Evolutionary conservation across 768 basidiomycete genomes (phyloP).

Genomic region (Phlebiopsis flavidoalba): DNA sequence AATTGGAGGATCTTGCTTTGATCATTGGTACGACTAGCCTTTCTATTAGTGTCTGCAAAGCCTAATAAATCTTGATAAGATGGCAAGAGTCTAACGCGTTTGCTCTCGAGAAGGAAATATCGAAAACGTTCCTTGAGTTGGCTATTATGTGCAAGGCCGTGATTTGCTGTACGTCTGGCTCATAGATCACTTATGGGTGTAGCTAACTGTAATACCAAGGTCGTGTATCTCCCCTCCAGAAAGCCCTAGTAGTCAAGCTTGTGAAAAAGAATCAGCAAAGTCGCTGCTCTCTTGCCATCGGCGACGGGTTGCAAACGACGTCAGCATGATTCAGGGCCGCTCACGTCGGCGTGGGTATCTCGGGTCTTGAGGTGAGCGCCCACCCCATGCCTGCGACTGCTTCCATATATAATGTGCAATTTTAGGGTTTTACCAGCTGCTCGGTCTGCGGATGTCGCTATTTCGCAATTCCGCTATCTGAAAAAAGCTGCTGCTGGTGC

Average conservation of each 20-base stretch:
- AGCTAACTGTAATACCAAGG: slow-evolving; percentile 37
- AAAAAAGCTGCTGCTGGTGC: slow-evolving; percentile 94
- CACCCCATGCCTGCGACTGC: background rate
- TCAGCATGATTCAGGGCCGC: slow-evolving; percentile 99
- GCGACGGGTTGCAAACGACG: slow-evolving; percentile 98
- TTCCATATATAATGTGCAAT: background rate
- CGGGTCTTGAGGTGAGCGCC: slow-evolving; percentile 85
- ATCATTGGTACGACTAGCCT: slow-evolving; percentile 66
- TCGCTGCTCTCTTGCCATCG: slow-evolving; percentile 92
- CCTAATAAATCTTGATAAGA: slow-evolving; percentile 41
- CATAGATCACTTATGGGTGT: background rate
- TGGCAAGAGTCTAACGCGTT: slow-evolving; percentile 90
- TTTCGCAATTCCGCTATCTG: slow-evolving; percentile 94
- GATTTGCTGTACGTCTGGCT: slow-evolving; percentile 77
- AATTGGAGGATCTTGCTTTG: slow-evolving; percentile 86
- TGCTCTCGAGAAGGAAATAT: slow-evolving; percentile 90
- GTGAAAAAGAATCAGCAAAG: slow-evolving; percentile 95
- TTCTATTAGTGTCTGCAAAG: background rate
- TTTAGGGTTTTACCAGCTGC: slow-evolving; percentile 95
- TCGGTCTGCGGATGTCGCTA: slow-evolving; percentile 94
- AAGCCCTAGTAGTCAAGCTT: slow-evolving; percentile 96
- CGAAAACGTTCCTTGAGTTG: slow-evolving; percentile 86
- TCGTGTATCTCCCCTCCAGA: slow-evolving; percentile 96
- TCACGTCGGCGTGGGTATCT: slow-evolving; percentile 96
- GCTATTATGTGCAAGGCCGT: slow-evolving; percentile 99